phyloP scores from a whole-genome alignment of 441 rosid genomes.

The Macaranga tanarius region DNA sequence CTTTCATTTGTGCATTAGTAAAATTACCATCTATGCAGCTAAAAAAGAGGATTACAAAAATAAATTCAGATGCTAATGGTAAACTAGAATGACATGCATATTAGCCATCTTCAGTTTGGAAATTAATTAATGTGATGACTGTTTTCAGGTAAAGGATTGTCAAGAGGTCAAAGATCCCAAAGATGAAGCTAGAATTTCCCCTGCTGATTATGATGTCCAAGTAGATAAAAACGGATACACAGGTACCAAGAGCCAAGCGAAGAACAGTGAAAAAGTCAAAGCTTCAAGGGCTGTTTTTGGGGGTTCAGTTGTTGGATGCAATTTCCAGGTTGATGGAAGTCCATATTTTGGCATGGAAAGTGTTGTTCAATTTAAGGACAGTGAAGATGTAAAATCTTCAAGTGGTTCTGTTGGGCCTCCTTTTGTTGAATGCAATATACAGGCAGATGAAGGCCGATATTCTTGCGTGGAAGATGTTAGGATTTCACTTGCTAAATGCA shows the following conservation, averaged over 20 bases:
- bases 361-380: background rate
- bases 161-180: background rate
- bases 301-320: background rate
- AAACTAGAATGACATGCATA: background rate
- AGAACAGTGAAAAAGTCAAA: background rate
- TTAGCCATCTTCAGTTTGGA: background rate
- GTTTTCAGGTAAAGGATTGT: background rate
- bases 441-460: background rate
- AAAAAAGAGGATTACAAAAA: background rate
- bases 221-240: background rate
- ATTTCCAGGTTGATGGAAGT: background rate
- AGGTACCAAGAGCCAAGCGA: background rate
- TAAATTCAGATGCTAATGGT: background rate
- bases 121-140: background rate
- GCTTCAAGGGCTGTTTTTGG: background rate
- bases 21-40: background rate
- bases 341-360: background rate
- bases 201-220: background rate
- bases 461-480: background rate
- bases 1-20: background rate
- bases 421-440: background rate
- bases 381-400: background rate
- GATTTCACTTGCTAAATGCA: background rate
- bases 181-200: background rate
- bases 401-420: background rate